Base-by-base conservation (phyloP, 768 basidiomycete genomes). In the Leccinum ochraceum region DNA sequence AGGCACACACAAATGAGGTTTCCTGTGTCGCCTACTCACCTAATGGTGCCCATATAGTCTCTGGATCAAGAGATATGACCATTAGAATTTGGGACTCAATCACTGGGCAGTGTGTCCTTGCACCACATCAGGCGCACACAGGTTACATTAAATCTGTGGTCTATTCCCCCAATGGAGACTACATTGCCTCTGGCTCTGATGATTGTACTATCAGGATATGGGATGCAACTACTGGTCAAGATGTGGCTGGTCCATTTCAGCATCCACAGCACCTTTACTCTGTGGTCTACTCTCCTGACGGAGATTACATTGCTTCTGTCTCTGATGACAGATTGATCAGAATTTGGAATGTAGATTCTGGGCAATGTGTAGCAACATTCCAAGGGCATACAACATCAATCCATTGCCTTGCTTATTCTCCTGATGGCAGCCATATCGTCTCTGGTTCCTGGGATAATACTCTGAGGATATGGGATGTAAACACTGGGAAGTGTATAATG, bases 101-200 rank as follows among this genome's bases (percentile, higher is more conserved):
- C 32, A 62, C 66, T 58, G 66, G 63, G 3, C 66, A 67, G 20
- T 59, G 56, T 57, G 17, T 57, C 9, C 55, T 39, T 53, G 58
- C 44, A n/a, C 26, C 64, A 44, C 32, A 55, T 13, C 57, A 60
- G 11, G 7, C n/a, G 0, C 59, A 68, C 5, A 53, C 54, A 42
- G 4, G 0, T 6, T 0, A 2, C 26, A 3, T 67, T 6, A n/a
- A 0, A 0, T 61, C 57, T 49, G 44, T 68, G 53, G 63, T 61
- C 57, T 63, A 57, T 73, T 60, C 75, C 3, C 74, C 74, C 30
- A 67, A 74, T 60, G 71, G 69, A 1, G 58, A 32, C 6, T 24
- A 61, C 3, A 44, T 69, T 63, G 60, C 22, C 26, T 65, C 69
- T 59, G 64, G 56, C 16, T 63, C 64, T 30, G 3, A 10, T 9